phyloP scores from a whole-genome alignment of 78 protist species.

The Monosiga brevicollis region DNA sequence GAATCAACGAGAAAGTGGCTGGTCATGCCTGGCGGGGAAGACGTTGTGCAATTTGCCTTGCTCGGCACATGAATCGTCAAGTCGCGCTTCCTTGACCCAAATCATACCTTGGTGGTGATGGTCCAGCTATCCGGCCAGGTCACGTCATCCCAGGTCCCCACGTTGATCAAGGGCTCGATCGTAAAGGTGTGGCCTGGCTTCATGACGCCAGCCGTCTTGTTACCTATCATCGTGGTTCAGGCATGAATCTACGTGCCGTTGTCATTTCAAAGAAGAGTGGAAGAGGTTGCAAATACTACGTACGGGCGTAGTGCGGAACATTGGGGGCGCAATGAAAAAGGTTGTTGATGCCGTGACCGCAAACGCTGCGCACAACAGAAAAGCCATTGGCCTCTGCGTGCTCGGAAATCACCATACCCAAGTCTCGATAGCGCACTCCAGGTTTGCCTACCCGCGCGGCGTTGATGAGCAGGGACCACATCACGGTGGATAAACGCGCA shows the following conservation, averaged over 20 bases:
- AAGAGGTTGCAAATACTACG: no score
- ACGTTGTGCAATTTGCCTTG: neutral
- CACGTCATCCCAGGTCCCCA: conserved; percentile 40
- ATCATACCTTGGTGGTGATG: conserved; percentile 37
- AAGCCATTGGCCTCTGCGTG: conserved; percentile 47
- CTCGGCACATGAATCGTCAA: no score
- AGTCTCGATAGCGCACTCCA: conserved; percentile 64
- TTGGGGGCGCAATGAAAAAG: conserved; percentile 82
- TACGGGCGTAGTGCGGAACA: conserved; percentile 70
- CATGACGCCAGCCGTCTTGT: conserved; percentile 78
- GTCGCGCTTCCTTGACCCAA: no score
- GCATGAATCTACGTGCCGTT: no score
- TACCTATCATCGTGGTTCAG: neutral
- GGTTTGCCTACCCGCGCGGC: neutral
- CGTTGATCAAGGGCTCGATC: conserved; percentile 94
- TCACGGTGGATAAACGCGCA: no score
- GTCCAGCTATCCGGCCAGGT: conserved; percentile 95
- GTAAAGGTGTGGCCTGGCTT: conserved; percentile 85
- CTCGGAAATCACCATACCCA: conserved; percentile 66
- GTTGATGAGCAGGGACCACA: neutral
- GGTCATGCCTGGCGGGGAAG: neutral
- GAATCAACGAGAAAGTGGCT: neutral
- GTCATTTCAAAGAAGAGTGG: no score
- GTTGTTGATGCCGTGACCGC: conserved; percentile 91
- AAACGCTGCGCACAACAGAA: conserved; percentile 59